These are phyloP conservation scores for Elymus sibiricus DNA, from an alignment of 176 grass and related monocot genomes.

Conservation along the genomic window DNA sequence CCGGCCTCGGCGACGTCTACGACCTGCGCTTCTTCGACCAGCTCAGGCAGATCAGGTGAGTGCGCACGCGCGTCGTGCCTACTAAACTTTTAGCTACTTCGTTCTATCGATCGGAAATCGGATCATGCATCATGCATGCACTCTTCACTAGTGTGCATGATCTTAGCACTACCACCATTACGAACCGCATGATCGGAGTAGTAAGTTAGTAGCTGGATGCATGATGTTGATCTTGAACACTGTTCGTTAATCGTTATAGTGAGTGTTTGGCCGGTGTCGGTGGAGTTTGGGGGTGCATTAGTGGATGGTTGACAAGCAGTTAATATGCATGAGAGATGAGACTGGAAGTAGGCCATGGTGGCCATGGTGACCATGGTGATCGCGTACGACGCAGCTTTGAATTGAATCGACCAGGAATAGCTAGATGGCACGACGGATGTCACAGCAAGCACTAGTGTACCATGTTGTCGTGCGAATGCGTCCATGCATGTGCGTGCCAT, in stretches of 20 bases:
- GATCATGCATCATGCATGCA: neutral
- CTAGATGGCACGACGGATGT: neutral
- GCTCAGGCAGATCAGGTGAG: constrained; percentile 53
- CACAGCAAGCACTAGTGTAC: too few species aligned
- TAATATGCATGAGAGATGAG: neutral
- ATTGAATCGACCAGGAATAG: neutral
- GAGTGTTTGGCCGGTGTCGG: neutral
- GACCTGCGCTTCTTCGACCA: constrained; percentile 57
- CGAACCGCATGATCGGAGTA: neutral
- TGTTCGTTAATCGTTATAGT: neutral
- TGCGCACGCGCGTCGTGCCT: neutral
- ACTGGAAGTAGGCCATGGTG: neutral
- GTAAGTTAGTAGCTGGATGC: neutral
- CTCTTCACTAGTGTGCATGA: too few species aligned
- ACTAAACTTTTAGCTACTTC: neutral
- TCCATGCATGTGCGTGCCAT: neutral
- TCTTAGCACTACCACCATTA: neutral
- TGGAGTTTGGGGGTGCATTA: neutral
- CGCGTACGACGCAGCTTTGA: neutral
- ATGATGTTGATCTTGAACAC: neutral
- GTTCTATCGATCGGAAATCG: neutral
- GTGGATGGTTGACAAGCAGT: neutral
- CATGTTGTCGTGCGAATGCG: neutral
- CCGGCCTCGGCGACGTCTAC: constrained; percentile 53
- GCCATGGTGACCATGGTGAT: neutral